A percentile compares a stretch with the other conserved stretches of the same genome.
These are phyloP conservation scores for Funneliformis geosporum DNA, from an alignment of 192 early-diverging fungal genomes.

Conservation along the genomic window DNA sequence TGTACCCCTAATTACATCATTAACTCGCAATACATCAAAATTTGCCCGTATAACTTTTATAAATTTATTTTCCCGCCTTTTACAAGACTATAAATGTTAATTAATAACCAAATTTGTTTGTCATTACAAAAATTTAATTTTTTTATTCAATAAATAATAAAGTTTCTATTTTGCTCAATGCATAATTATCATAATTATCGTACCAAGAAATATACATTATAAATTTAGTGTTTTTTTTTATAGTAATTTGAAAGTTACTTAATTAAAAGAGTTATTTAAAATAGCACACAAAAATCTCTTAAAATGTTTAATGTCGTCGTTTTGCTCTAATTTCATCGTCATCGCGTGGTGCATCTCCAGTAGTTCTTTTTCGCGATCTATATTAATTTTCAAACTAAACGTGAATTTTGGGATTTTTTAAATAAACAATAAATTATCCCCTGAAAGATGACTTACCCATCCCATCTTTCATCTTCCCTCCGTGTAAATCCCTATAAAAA, in stretches of 20 bases:
- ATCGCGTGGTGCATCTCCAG: neutral
- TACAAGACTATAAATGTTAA: no score
- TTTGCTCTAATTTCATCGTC: slow-evolving; percentile 17
- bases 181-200: no score
- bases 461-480: slow-evolving; percentile 19
- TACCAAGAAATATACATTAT: no score
- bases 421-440: neutral
- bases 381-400: neutral
- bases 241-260: no score
- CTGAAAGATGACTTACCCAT: neutral
- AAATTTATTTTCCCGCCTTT: no score
- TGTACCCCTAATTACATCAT: no score
- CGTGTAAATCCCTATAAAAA: neutral
- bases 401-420: neutral
- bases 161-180: neutral
- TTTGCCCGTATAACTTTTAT: no score
- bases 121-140: neutral
- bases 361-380: slow-evolving; percentile 19
- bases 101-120: neutral
- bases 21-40: no score
- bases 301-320: slow-evolving; percentile 17
- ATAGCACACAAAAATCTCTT: neutral
- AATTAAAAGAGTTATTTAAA: no score
- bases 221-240: no score
- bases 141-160: neutral